Evolutionary conservation across 2,329 filamentous ascomycete species (phyloP), one percentile per base, ranked within the genome.

Genomic region (Cytospora schulzeri): DNA sequence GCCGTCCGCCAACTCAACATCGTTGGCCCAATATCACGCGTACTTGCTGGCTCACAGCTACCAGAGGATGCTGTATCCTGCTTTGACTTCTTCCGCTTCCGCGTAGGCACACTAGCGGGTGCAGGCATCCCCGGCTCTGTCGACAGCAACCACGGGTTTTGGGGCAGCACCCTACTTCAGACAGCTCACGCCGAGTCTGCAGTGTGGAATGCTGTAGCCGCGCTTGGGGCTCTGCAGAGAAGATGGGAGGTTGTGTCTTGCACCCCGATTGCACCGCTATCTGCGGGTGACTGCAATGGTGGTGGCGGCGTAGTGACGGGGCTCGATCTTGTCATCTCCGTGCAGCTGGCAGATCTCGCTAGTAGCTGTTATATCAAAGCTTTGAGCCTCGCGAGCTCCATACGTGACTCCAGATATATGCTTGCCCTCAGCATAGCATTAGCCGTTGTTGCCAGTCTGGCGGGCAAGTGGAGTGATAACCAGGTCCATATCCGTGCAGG

Each of bases 31-130:
- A 72, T 73, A 11, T 63, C 69, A 2, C 69, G 69, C 14, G 66
- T 71, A 24, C 67, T 74, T 5, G 66, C 62, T 19, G 52, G 56
- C 50, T 54, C 58, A 38, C 52, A 56, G 29, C 48, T 63, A 15
- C 63, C 59, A 3, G 35, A 31, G 14, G 57, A 62, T 28, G 63
- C 61, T 38, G 61, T 61, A 14, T 53, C 62, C 17, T 69, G 68
- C 4, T 78, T 78, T 26, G 76, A 77, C 63, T 71, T 76, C 58
- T 78, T 77, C 68, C 72, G 76, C 2, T 69, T 69, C 29, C 63
- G 72, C 17, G 76, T 76, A 0, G 73, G 69, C 0, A 69, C 72
- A 1, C 70, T 70, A 4, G 74, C 73, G 12, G 69, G 67, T 2
- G 61, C 68, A 0, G 24, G 3, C 14, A 24, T 3, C 5, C 29